Evolutionary conservation across 805 yeast species (phyloP), one percentile per base, ranked within the genome.

Genomic region (Starmerella geochares): DNA sequence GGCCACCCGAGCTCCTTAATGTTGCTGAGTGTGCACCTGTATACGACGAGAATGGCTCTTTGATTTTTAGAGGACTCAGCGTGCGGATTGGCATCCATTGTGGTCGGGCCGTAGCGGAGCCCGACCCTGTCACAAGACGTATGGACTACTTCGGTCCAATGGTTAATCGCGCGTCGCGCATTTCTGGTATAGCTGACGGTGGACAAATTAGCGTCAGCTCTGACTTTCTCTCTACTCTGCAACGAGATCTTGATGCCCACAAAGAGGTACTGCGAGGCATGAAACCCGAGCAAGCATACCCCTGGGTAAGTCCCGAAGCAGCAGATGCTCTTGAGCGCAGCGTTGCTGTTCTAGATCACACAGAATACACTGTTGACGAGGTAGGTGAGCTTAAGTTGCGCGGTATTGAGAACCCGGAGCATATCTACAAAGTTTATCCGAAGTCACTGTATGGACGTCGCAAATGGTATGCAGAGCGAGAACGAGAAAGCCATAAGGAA

Each of bases 131-230:
- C 48, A 92, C 98, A 0, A 79, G 87, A 58, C 79, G 99, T 70
- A 92, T 92, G 98, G 99, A 92, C 68, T 92, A 92, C 66, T 83
- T 92, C 60, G 99, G 99, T 0, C 98, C 99, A 0, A 88, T 92
- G 87, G 99, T 92, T 28, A 92, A 92, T 61, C 75, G 95, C 46
- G 86, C 99, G 0, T 81, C 97, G 1, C 75, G 99, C 60, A 90
- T 92, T 23, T 81, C 88, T 62, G 84, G 95, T 7, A 83, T 86
- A 46, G 99, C 98, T 0, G 95, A 86, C 65, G 99, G 99, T 52
- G 99, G 99, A n/a, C 96, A 90, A 65, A 85, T 90, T 25, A 80
- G 95, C 0, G 74, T 88, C 50, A 83, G 94, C 60, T 74, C 80
- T 7, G 96, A 90, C 65, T 85, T 86, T 60, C 70, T 83, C 57